Evolutionary conservation across 2,329 filamentous ascomycete genomes (phyloP), one percentile per base, ranked within the genome.

Genomic region (Cladosporium sp.): DNA sequence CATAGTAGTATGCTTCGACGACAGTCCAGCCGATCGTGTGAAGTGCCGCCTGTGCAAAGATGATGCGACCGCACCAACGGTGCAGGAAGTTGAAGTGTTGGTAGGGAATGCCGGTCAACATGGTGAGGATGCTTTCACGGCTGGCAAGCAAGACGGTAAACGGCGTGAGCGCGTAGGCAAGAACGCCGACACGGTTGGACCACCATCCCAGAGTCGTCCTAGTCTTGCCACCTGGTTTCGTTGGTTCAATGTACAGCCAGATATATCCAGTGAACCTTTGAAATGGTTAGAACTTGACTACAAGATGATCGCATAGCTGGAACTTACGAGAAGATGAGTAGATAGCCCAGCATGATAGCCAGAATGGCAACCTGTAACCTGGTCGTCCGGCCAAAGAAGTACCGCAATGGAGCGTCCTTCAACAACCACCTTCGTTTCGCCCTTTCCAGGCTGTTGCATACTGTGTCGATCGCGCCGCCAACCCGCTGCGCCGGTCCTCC

Each of bases 51-150:
- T 91, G 88, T 0, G 83, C 68, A 55, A 89, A 82, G 61, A 92
- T 90, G 65, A 91, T 78, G 60, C 87, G 87, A 6, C 89, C 88
- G 0, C 86, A 75, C 88, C 88, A 91, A 32, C 87, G 84, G 70
- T 91, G 88, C 19, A 91, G 74, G 67, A 91, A 91, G 71, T 88
- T 86, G 78, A 91, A 90, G 65, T 82, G 83, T 64, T 91, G 88
- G 66, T 90, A 90, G 0, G 89, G 87, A 0, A 91, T 77, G 1
- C 89, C 88, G 0, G 88, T 91, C 49, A 90, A 70, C 13, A 88
- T 69, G 0, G 84, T 88, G 3, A 91, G 78, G 1, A 91, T 75
- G 0, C 85, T 88, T 68, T 91, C 88, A 39, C 88, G 80, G 58
- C 78, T 85, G n/a, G 82, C 79, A 12, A 91, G 78, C 48, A 89